Evolutionary conservation across 106 monocot species (phyloP).

Genomic region (Phalaenopsis equestris): DNA sequence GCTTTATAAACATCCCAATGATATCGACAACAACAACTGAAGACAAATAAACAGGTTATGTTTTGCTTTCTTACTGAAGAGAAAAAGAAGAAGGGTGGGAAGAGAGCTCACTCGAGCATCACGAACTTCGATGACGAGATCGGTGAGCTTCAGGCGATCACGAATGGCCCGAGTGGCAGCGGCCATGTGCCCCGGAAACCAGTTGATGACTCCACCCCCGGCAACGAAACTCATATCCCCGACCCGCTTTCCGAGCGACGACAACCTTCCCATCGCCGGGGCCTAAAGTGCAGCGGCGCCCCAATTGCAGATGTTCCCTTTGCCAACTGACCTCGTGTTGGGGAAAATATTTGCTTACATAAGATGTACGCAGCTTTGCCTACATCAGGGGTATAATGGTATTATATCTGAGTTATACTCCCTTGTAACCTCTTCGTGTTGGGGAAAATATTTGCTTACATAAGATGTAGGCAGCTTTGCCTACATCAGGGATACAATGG

Average conservation of each 20-base stretch:
- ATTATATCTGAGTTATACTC: too few relatives aligned
- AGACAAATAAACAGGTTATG: neutral
- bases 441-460: too few relatives aligned
- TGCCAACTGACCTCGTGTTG: too few relatives aligned
- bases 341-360: too few relatives aligned
- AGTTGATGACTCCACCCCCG: conserved; percentile 68
- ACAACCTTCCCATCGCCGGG: conserved; percentile 7
- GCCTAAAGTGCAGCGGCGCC: neutral
- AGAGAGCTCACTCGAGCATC: conserved; percentile 63
- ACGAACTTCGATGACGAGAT: conserved; percentile 96
- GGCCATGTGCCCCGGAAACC: conserved; percentile 99
- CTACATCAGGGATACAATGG: too few relatives aligned
- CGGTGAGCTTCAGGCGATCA: conserved; percentile 89
- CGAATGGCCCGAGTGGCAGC: conserved; percentile 92
- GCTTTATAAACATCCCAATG: neutral
- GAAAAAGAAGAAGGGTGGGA: neutral
- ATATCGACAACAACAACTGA: neutral
- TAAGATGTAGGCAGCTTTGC: too few relatives aligned
- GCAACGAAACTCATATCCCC: conserved; percentile 71
- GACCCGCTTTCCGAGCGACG: conserved; percentile 37
- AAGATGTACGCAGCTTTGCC: too few relatives aligned
- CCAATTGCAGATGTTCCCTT: too few relatives aligned
- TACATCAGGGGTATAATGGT: too few relatives aligned
- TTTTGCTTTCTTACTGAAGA: neutral
- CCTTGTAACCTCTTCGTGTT: too few relatives aligned